These are phyloP conservation scores for Aspergillus fijiensis DNA, from an alignment of 2,329 filamentous ascomycete species.

Conservation along the genomic window DNA sequence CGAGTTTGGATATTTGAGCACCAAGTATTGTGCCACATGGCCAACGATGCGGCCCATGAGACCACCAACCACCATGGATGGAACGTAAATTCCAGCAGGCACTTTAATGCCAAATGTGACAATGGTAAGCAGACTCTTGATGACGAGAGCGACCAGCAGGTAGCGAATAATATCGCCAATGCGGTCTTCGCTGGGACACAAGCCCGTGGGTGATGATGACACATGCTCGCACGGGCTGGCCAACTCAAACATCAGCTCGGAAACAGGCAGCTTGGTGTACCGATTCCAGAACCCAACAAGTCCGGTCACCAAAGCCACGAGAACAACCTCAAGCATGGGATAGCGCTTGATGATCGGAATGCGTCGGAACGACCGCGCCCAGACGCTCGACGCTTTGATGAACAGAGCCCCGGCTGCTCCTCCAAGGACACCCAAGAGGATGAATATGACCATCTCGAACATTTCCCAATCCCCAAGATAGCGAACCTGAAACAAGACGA, in stretches of 20 bases:
- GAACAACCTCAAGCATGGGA: conserved; percentile 80
- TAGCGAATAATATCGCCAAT: conserved; percentile 75
- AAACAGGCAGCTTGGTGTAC: conserved; percentile 84
- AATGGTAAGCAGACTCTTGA: conserved; percentile 84
- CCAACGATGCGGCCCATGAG: conserved; percentile 85
- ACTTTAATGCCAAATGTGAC: conserved; percentile 97
- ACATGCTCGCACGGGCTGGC: conserved; percentile 77
- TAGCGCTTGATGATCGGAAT: conserved; percentile 76
- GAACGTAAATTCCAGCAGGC: conserved; percentile 94
- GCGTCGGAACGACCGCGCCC: conserved; percentile 85
- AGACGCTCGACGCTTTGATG: conserved; percentile 89
- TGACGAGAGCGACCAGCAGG: conserved; percentile 74
- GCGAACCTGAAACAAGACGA: conserved; percentile 92
- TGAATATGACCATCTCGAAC: conserved; percentile 84
- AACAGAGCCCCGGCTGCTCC: conserved; percentile 85
- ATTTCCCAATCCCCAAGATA: conserved; percentile 90
- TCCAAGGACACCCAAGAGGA: conserved; percentile 81
- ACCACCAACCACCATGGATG: conserved; percentile 97
- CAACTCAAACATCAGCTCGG: conserved; percentile 85
- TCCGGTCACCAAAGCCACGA: conserved; percentile 83
- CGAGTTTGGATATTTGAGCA: conserved; percentile 69
- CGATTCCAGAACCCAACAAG: conserved; percentile 90
- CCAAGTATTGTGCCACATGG: conserved; percentile 78
- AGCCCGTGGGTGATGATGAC: conserved; percentile 65
- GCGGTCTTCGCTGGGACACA: conserved; percentile 74